Percentiles rank a stretch among this genome's conserved stretches.
phyloP scores from a whole-genome alignment of 768 basidiomycete species.

The Suillus subaureus region DNA sequence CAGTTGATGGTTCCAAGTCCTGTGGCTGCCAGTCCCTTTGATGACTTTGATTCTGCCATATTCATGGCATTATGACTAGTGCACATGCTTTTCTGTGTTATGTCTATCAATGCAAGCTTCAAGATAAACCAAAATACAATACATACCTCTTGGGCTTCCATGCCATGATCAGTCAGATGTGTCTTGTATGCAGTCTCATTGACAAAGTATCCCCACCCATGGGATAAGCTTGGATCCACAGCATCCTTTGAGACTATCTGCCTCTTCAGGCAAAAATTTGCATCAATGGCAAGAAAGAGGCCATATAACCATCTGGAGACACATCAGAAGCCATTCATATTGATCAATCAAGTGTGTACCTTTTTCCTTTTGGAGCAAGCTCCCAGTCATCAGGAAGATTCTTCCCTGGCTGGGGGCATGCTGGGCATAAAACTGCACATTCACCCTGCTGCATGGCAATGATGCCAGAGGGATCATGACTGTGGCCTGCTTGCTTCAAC shows the following conservation, averaged over 20 bases:
- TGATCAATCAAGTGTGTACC: not conserved
- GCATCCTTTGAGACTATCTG: slow-evolving; percentile 13
- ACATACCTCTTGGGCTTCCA: slow-evolving; percentile 21
- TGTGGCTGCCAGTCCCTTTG: not conserved
- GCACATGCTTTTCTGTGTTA: slow-evolving; percentile 24
- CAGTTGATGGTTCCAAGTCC: slow-evolving; percentile 4
- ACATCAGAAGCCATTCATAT: not conserved
- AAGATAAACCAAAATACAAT: not conserved
- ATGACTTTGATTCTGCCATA: slow-evolving; percentile 1
- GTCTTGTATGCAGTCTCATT: slow-evolving; percentile 20
- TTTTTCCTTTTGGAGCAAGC: not conserved
- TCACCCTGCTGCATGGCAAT: too few relatives aligned
- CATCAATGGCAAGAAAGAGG: slow-evolving; percentile 27
- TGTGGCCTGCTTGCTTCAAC: too few relatives aligned
- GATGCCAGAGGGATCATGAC: too few relatives aligned
- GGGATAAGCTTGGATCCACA: slow-evolving; percentile 21
- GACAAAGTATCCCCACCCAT: slow-evolving; percentile 26
- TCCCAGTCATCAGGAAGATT: slow-evolving; percentile 27
- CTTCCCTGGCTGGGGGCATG: slow-evolving; percentile 27
- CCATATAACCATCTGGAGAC: slow-evolving; percentile 19
- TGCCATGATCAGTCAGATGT: slow-evolving; percentile 14
- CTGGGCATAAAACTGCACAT: slow-evolving; percentile 7
- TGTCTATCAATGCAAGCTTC: not conserved
- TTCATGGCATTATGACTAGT: not conserved
- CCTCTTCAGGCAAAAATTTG: slow-evolving; percentile 29